Conservation (phyloP, 2,329 filamentous ascomycete species). For the Clonostachys rosea region DNA sequence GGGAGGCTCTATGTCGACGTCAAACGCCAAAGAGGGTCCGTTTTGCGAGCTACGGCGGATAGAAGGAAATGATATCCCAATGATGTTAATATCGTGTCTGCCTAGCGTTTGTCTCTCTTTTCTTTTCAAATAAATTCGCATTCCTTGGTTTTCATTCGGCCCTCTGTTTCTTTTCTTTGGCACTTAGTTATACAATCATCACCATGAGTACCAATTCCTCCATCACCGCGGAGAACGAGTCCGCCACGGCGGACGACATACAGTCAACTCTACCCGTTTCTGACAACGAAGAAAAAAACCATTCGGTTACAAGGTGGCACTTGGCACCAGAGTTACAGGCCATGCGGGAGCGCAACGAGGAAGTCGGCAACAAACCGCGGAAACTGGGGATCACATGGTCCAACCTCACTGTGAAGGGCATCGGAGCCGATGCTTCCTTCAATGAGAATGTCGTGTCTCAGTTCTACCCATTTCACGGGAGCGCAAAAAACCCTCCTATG, state of each 20-base stretch:
- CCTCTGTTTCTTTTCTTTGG: too few species aligned
- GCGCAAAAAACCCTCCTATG: conserved; percentile 22
- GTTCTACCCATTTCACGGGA: conserved; percentile 1
- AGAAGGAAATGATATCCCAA: background rate
- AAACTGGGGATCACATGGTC: conserved; percentile 32
- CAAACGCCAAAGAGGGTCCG: background rate
- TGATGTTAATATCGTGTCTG: background rate
- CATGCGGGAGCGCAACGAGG: background rate
- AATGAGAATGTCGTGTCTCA: conserved; percentile 12
- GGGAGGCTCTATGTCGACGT: too few species aligned
- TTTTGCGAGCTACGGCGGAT: background rate
- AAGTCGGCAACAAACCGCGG: conserved; percentile 34
- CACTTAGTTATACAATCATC: too few species aligned
- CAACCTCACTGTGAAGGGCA: conserved; percentile 10
- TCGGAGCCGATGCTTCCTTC: conserved; percentile 7
- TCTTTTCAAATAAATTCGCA: too few species aligned
- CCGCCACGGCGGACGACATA: too few species aligned
- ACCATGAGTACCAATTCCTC: too few species aligned
- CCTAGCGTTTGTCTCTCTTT: too few species aligned
- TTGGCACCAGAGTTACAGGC: background rate
- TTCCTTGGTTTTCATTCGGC: too few species aligned
- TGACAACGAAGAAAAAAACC: background rate
- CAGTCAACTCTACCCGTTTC: too few species aligned
- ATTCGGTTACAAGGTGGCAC: background rate
- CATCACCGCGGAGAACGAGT: too few species aligned